Evolutionary conservation across 345 rosid species (phyloP), one percentile per base, ranked within the genome.

Genomic region (Hibiscus syriacus): DNA sequence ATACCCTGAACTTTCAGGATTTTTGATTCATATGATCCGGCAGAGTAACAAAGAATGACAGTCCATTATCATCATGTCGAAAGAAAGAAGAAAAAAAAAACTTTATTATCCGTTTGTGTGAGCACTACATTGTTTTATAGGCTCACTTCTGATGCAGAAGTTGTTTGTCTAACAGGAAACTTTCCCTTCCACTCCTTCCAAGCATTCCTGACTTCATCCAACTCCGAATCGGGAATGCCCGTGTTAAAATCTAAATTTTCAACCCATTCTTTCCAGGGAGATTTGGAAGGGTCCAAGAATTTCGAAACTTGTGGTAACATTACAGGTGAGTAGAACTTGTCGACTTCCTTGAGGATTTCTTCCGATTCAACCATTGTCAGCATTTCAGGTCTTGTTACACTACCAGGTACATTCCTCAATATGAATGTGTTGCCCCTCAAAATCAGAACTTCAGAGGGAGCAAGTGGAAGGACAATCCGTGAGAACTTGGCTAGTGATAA

Each of bases 381-480:
- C 80, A 87, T 77, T 66, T 85, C 91, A 1, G 87, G 86, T 73
- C 90, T 79, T 66, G 41, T 58, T 30, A 71, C 77, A 9, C 55
- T 79, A 26, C 73, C 75, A 1, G 84, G 83, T 26, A 50, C 29
- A 68, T 73, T 82, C 43, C 74, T 79, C 62, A 76, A 25, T 22
- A 78, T 63, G 69, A 87, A 93, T 70, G 83, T 78, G 78, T 87
- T 90, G 29, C 91, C 92, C 78, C 86, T 85, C 70, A 90, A 76
- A 72, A 93, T 71, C 78, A 93, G 66, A 25, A 86, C 92, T 83
- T 93, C 96, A 14, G 98, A 76, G 38, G 97, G 97, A 71, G 96
- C 97, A 41, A 93, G 81, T 5, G 97, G 96, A 11, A 93, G 76
- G 25, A 86, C 85, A 41, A 77, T n/a, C 72, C 98, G 78, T 29